Evolutionary conservation across 139 green algal genomes (phyloP).

Genomic region (Diplosphaera chodatii): DNA sequence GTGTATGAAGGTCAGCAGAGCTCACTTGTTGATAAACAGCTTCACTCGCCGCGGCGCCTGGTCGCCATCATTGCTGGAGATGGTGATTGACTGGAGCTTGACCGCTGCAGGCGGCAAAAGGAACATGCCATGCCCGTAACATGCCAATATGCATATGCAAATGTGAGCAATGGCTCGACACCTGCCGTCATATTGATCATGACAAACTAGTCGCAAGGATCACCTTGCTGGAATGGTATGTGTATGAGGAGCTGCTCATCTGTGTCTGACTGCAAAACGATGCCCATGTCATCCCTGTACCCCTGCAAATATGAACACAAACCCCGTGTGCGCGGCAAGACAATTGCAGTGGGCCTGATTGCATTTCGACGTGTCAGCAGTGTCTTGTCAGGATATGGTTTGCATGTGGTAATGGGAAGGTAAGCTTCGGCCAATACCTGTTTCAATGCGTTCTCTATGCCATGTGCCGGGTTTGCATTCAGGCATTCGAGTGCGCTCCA

Average conservation of each 20-base stretch:
- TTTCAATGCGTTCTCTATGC: slow-evolving; percentile 53
- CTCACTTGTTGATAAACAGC: slow-evolving; percentile 69
- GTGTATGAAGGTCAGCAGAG: no score
- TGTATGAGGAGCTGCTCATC: slow-evolving; percentile 88
- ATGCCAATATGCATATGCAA: no score
- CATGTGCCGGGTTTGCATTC: slow-evolving; percentile 57
- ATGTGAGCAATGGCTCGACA: no score
- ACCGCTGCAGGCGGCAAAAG: slow-evolving; percentile 28
- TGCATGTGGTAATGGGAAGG: no score
- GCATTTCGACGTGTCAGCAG: no score
- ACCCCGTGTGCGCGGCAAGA: no score
- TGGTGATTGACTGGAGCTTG: slow-evolving; percentile 56
- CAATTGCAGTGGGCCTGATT: no score
- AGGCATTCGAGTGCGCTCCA: slow-evolving; percentile 68
- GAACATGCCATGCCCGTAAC: background rate
- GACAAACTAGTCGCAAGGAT: no score
- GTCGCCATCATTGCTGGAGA: slow-evolving; percentile 42
- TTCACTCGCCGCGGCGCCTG: slow-evolving; percentile 30
- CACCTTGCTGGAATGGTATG: slow-evolving; percentile 63
- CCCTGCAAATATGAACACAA: slow-evolving; percentile 38
- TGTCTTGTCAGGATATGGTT: no score
- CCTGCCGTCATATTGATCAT: no score
- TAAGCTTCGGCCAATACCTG: no score
- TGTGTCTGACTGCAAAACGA: slow-evolving; percentile 72
- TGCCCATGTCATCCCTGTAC: slow-evolving; percentile 64